Percentiles rank a stretch among this genome's conserved stretches.
Conservation (phyloP, 768 basidiomycete species). For the Auricularia cornea region DNA sequence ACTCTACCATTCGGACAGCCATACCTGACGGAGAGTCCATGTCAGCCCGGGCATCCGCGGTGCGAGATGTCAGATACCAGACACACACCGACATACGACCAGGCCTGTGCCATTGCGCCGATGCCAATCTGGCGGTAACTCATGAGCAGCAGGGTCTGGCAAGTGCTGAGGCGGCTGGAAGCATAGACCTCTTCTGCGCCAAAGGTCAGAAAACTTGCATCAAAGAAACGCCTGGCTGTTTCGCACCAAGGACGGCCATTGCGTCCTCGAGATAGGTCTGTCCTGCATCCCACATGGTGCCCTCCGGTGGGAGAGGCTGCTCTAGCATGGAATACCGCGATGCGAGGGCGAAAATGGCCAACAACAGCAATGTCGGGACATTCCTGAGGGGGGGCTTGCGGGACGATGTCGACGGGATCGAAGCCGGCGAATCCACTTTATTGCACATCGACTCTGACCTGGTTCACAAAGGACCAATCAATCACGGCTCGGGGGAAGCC, state of each 20-base stretch:
- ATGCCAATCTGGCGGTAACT: conserved; percentile 83
- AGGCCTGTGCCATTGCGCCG: conserved; percentile 84
- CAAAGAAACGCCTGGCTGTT: not conserved
- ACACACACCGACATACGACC: conserved; percentile 60
- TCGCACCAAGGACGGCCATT: conserved; percentile 45
- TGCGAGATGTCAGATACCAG: not conserved
- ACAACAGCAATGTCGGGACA: conserved; percentile 56
- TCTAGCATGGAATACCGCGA: conserved; percentile 54
- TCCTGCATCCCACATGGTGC: conserved; percentile 75
- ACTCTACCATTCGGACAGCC: conserved; percentile 77
- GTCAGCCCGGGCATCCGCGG: not conserved
- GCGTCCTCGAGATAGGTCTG: conserved; percentile 63
- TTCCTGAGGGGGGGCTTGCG: not conserved
- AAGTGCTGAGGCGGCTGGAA: conserved; percentile 62
- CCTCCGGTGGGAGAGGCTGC: conserved; percentile 33
- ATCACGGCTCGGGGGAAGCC: not conserved
- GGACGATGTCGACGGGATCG: not conserved
- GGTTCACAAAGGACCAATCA: not conserved
- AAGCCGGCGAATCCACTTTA: conserved; percentile 2
- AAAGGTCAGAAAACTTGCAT: not conserved
- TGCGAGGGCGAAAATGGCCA: conserved; percentile 76
- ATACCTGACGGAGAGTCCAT: conserved; percentile 24
- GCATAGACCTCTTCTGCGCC: conserved; percentile 49
- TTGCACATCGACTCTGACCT: not conserved
- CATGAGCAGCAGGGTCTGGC: conserved; percentile 72